phyloP scores from a whole-genome alignment of 352 stramenopile species.

The Phytopythium oedochilum region DNA sequence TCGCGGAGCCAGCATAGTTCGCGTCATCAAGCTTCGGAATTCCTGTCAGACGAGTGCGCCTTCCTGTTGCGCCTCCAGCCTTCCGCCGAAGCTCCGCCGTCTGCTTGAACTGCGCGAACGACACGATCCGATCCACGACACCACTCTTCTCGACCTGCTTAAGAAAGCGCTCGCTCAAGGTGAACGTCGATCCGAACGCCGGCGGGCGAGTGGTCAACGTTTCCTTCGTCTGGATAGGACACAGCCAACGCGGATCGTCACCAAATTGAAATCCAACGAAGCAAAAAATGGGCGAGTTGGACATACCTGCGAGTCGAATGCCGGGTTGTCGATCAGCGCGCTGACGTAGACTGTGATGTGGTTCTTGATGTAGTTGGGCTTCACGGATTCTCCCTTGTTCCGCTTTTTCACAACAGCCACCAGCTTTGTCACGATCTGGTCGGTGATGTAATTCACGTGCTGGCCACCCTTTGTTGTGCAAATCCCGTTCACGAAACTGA shows the following conservation, averaged over 20 bases:
- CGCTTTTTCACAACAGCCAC: conserved; percentile 91
- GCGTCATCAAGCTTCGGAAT: conserved; percentile 98
- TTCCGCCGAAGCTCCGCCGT: conserved; percentile 89
- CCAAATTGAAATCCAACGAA: neutral
- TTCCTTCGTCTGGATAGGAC: conserved; percentile 90
- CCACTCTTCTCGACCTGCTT: conserved; percentile 88
- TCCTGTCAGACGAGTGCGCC: conserved; percentile 83
- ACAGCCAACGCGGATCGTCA: conserved; percentile 1
- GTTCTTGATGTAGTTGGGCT: conserved; percentile 93
- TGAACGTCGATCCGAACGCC: conserved; percentile 85
- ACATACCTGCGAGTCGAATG: conserved; percentile 94
- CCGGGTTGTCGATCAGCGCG: conserved; percentile 95
- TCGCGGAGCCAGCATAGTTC: conserved; percentile 91
- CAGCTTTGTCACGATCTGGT: conserved; percentile 89
- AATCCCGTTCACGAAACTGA: conserved; percentile 99
- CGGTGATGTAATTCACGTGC: conserved; percentile 93
- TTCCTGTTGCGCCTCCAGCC: conserved; percentile 52
- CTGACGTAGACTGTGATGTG: conserved; percentile 97
- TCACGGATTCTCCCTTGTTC: conserved; percentile 91
- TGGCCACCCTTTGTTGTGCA: conserved; percentile 95
- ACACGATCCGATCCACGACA: conserved; percentile 89
- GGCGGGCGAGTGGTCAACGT: conserved; percentile 89
- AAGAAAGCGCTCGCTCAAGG: conserved; percentile 84
- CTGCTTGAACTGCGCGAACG: conserved; percentile 91
- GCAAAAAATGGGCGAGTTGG: neutral